Percentiles rank a stretch among this genome's conserved stretches.
Evolutionary conservation across 768 basidiomycete genomes (phyloP).

Genomic region (Boletellus emodensis): DNA sequence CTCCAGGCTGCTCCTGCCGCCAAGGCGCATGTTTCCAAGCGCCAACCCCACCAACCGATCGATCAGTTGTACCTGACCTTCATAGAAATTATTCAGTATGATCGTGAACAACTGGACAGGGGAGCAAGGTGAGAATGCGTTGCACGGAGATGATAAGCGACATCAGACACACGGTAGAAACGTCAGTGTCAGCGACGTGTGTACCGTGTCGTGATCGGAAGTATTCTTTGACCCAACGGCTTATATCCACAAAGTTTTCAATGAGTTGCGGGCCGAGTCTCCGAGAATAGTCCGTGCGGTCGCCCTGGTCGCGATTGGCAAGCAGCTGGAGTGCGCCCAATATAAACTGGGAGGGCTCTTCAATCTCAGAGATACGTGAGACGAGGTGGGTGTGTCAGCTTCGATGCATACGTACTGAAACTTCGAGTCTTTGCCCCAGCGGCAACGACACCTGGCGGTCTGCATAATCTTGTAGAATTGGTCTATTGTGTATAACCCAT

Average conservation of each 20-base stretch:
- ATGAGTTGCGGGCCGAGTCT: slow-evolving; percentile 28
- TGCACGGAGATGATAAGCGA: not conserved
- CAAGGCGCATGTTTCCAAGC: slow-evolving; percentile 20
- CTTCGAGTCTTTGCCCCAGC: slow-evolving; percentile 21
- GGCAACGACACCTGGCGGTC: slow-evolving; percentile 25
- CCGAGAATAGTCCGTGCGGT: slow-evolving; percentile 12
- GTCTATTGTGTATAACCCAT: slow-evolving; percentile 23
- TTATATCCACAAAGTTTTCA: slow-evolving; percentile 29
- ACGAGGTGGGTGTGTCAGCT: not conserved
- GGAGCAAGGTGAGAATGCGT: not conserved
- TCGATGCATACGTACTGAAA: slow-evolving; percentile 17
- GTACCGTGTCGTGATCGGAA: slow-evolving; percentile 20
- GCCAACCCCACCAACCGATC: slow-evolving; percentile 26
- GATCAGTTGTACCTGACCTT: slow-evolving; percentile 27
- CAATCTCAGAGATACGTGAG: slow-evolving; percentile 17
- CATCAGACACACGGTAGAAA: slow-evolving; percentile 17
- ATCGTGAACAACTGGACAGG: slow-evolving; percentile 24
- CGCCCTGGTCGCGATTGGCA: slow-evolving; percentile 22
- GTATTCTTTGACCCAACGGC: slow-evolving; percentile 26
- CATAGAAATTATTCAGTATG: slow-evolving; percentile 30
- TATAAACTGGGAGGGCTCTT: slow-evolving; percentile 24
- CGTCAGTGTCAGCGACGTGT: slow-evolving; percentile 11
- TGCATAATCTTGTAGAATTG: slow-evolving; percentile 25
- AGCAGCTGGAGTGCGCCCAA: slow-evolving; percentile 27
- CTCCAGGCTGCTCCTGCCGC: slow-evolving; percentile 13